Evolutionary conservation across 2,329 filamentous ascomycete species (phyloP).

Genomic region (Colletotrichum plurivorum): DNA sequence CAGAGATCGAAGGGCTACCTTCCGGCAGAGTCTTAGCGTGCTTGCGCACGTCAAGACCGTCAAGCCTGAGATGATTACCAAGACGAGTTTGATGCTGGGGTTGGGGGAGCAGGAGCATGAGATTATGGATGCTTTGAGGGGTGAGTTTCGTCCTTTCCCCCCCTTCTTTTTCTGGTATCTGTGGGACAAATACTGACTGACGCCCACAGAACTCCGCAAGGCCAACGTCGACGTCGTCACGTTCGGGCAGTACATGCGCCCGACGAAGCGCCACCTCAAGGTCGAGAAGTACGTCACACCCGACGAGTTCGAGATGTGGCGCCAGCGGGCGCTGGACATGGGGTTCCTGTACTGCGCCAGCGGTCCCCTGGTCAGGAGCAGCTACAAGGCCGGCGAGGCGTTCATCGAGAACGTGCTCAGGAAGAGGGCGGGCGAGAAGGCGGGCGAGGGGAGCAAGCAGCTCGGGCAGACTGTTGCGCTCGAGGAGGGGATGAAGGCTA

Average conservation of each 20-base stretch:
- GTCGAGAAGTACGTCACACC: conserved; percentile 96
- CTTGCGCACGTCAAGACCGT: conserved; percentile 86
- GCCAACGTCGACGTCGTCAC: conserved; percentile 93
- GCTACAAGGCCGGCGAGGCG: conserved; percentile 97
- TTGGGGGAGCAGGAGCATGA: conserved; percentile 93
- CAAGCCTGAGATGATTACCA: conserved; percentile 86
- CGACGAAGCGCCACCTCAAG: conserved; percentile 97
- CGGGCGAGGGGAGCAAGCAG: conserved; percentile 45
- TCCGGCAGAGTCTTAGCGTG: conserved; percentile 86
- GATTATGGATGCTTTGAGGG: conserved; percentile 81
- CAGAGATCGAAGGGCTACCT: conserved; percentile 89
- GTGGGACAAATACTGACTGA: background rate
- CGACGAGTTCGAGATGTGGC: conserved; percentile 92
- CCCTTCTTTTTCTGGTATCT: background rate
- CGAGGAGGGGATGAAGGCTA: conserved; percentile 46
- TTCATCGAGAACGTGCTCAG: conserved; percentile 99
- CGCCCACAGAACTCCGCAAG: conserved; percentile 69
- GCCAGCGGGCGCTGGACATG: conserved; percentile 89
- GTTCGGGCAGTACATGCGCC: conserved; percentile 99
- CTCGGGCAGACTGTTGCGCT: conserved; percentile 58
- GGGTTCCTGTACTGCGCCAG: conserved; percentile 98
- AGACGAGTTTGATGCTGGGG: conserved; percentile 97
- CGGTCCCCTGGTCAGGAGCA: conserved; percentile 92
- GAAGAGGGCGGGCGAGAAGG: conserved; percentile 74
- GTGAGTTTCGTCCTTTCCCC: conserved; percentile 55